A percentile compares a stretch with the other conserved stretches of the same genome.
These are phyloP conservation scores for Trifolium pratense DNA, from an alignment of 306 rosid species.

Conservation along the genomic window DNA sequence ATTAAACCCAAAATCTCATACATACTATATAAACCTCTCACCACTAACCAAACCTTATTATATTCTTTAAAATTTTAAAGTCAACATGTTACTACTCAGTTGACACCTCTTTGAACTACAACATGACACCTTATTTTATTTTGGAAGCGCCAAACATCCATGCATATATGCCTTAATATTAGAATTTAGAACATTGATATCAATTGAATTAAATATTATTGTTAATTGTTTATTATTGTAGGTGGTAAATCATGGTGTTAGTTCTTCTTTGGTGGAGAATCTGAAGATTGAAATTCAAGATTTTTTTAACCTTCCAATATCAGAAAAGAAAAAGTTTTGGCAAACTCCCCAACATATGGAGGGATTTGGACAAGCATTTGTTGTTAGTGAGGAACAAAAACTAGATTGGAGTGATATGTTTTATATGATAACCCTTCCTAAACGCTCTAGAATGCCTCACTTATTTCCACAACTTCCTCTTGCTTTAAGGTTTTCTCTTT, in stretches of 20 bases:
- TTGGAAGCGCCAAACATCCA: too few species aligned
- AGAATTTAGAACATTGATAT: too few species aligned
- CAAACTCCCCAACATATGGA: conserved; percentile 54
- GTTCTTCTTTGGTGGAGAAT: conserved; percentile 49
- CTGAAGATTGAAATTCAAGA: conserved; percentile 46
- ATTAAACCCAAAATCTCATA: too few species aligned
- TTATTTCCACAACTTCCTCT: conserved; percentile 57
- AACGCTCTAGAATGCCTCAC: conserved; percentile 52
- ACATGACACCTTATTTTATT: too few species aligned
- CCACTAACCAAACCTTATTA: too few species aligned
- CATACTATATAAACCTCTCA: too few species aligned
- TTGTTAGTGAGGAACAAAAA: conserved; percentile 45
- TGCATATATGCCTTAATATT: too few species aligned
- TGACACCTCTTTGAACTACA: too few species aligned
- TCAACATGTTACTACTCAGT: too few species aligned
- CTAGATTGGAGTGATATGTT: conserved; percentile 67
- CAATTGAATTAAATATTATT: too few species aligned
- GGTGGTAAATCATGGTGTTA: conserved; percentile 67
- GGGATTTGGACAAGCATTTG: conserved; percentile 72
- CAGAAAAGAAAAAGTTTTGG: conserved; percentile 60
- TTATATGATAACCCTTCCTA: conserved; percentile 48
- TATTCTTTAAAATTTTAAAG: too few species aligned
- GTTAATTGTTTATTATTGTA: not conserved
- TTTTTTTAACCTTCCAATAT: conserved; percentile 60
- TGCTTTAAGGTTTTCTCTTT: conserved; percentile 44